Evolutionary conservation across 176 grass and related monocot species (phyloP).

Genomic region (Rhipidocladum racemiflorum): DNA sequence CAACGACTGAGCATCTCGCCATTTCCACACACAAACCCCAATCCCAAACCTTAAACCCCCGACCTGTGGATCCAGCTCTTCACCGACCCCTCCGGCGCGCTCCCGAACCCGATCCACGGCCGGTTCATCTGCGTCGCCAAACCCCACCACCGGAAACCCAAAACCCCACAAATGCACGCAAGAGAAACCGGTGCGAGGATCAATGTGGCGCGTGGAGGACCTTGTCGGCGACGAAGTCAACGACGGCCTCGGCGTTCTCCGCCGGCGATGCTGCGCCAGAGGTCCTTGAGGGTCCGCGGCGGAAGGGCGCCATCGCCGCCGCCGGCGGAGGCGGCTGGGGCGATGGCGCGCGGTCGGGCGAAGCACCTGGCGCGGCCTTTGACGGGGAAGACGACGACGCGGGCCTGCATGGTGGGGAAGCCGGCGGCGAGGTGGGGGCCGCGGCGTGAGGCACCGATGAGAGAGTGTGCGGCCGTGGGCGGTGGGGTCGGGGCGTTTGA

Average conservation of each 20-base stretch:
- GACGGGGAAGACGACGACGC: slow-evolving; percentile 81
- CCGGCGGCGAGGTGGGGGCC: not conserved
- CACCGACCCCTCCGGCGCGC: slow-evolving; percentile 67
- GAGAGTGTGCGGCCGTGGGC: not conserved
- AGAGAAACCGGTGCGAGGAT: not conserved
- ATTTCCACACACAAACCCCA: not conserved
- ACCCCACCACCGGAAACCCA: not conserved
- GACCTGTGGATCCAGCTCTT: slow-evolving; percentile 85
- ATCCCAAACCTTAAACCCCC: slow-evolving; percentile 20
- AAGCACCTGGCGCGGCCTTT: slow-evolving; percentile 80
- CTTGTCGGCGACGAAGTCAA: slow-evolving; percentile 72
- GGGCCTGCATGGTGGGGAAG: slow-evolving; percentile 50
- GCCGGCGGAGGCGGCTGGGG: not conserved
- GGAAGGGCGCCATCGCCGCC: slow-evolving; percentile 15
- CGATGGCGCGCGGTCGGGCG: slow-evolving; percentile 26
- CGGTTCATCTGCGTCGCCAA: slow-evolving; percentile 60
- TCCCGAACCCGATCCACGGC: slow-evolving; percentile 81
- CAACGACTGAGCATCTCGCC: slow-evolving; percentile 7
- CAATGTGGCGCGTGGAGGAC: slow-evolving; percentile 26
- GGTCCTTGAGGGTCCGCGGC: slow-evolving; percentile 43
- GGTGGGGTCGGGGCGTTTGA: not conserved
- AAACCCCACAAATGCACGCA: not conserved
- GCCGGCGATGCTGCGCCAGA: slow-evolving; percentile 62
- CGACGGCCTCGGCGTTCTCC: slow-evolving; percentile 62
- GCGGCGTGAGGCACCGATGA: no score